Percentiles rank a stretch among this genome's conserved stretches.
phyloP scores from a whole-genome alignment of 177 flowering plant genomes.

The Telopea speciosissima region DNA sequence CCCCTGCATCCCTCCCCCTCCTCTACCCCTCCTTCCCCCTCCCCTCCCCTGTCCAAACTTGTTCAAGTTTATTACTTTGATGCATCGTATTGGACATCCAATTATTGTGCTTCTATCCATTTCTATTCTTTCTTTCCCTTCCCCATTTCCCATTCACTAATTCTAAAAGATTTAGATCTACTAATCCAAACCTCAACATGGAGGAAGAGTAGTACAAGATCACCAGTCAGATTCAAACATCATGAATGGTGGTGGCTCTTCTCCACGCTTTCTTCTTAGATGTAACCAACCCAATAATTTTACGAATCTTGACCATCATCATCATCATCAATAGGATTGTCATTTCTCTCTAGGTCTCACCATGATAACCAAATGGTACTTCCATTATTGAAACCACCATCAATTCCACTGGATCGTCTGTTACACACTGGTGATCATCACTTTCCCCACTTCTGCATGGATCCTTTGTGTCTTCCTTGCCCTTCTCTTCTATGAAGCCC shows the following conservation, averaged over 20 bases:
- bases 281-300: not conserved
- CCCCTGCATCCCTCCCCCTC: too few species aligned
- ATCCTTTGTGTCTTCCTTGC: not conserved
- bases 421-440: not conserved
- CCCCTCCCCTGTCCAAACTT: too few species aligned
- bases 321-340: too few species aligned
- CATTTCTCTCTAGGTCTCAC: slow-evolving; percentile 5
- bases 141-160: too few species aligned
- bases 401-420: not conserved
- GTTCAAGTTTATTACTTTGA: too few species aligned
- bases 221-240: too few species aligned
- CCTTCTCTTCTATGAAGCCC: slow-evolving; percentile 10
- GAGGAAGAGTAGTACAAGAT: not conserved
- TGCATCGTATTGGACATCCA: too few species aligned
- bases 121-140: too few species aligned
- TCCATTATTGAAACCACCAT: not conserved
- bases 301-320: not conserved
- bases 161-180: too few species aligned
- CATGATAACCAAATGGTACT: slow-evolving; percentile 5
- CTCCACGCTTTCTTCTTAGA: not conserved
- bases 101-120: too few species aligned
- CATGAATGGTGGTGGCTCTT: not conserved
- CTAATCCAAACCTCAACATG: too few species aligned
- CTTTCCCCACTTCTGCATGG: not conserved
- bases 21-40: too few species aligned